Evolutionary conservation across 2,329 filamentous ascomycete genomes (phyloP), one percentile per base, ranked within the genome.

Genomic region (Magnaporthiopsis rhizophila): DNA sequence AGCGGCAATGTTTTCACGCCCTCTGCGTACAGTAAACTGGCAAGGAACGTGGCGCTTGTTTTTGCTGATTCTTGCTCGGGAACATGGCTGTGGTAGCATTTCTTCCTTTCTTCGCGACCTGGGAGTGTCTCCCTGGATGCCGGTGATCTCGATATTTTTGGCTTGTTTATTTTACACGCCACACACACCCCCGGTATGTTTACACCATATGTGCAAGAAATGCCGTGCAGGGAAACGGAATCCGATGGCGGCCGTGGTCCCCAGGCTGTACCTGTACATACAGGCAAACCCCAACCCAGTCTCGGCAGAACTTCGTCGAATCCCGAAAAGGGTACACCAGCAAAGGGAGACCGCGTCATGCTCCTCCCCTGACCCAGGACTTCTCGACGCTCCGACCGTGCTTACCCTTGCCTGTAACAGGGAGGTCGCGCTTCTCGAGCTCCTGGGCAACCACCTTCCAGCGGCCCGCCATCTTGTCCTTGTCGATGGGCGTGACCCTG

Each of bases 401-500:
- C 60, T 63, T 64, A 58, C 67, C 69, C 45, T 65, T 67, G 66
- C 75, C 75, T 21, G 69, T 71, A 36, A 75, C 68, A 50, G 69
- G 69, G 64, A 71, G 66, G 3, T 62, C 68, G 15, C 71, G 66
- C 66, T 71, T 71, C 67, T 71, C 67, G 28, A 73, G 69, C 70
- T 73, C 74, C 64, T 70, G 53, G 63, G 71, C 70, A 38, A 77
- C 75, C 45, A 76, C 67, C 74, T 77, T 77, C 75, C 75, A 77
- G 63, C 74, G 71, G 38, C 75, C 75, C 34, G 74, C 71, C 70
- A 70, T 81, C 69, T 83, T 86, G 76, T 94, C 90, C 74, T 86
- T 86, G 74, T 94, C 85, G 45, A 90, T 86, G 12, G 86, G 83
- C 9, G 87, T 92, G 66, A 91, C 79, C 70, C 88, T 87, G 68